Percentiles rank a stretch among this genome's conserved stretches.
Conservation (phyloP, 257 asterid genomes). For the Fraxinus quadrangulata region DNA sequence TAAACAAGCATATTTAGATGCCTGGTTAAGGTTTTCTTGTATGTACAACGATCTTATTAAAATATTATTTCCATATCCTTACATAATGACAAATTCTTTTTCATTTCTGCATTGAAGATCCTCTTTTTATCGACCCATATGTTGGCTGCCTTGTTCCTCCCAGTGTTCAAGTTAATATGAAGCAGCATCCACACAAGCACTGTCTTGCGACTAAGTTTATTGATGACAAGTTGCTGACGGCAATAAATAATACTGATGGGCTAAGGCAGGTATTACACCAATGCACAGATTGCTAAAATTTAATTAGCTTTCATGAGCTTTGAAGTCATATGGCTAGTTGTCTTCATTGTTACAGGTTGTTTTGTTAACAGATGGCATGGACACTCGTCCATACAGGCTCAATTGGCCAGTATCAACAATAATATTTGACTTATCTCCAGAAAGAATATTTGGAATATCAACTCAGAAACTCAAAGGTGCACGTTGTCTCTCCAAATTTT, state of each 20-base stretch:
- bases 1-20: background rate
- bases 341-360: slow-evolving; percentile 64
- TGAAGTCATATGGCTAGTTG: slow-evolving; percentile 18
- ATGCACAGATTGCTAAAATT: slow-evolving; percentile 1
- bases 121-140: slow-evolving; percentile 74
- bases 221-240: slow-evolving; percentile 61
- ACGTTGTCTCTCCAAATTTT: background rate
- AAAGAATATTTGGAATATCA: slow-evolving; percentile 44
- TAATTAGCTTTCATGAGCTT: slow-evolving; percentile 7
- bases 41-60: background rate
- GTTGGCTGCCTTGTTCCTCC: slow-evolving; percentile 64
- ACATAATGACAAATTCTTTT: background rate
- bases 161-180: slow-evolving; percentile 33
- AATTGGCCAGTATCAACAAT: slow-evolving; percentile 75
- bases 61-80: background rate
- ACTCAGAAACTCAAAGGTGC: slow-evolving; percentile 66
- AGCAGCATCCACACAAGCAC: slow-evolving; percentile 46
- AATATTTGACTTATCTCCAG: slow-evolving; percentile 66
- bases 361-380: slow-evolving; percentile 83
- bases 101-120: slow-evolving; percentile 49
- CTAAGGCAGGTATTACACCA: slow-evolving; percentile 61
- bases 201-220: slow-evolving; percentile 79
- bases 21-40: background rate
- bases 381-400: slow-evolving; percentile 80
- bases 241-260: slow-evolving; percentile 47